Evolutionary conservation across 352 stramenopile genomes (phyloP).

Genomic region (Phytophthora sp.): DNA sequence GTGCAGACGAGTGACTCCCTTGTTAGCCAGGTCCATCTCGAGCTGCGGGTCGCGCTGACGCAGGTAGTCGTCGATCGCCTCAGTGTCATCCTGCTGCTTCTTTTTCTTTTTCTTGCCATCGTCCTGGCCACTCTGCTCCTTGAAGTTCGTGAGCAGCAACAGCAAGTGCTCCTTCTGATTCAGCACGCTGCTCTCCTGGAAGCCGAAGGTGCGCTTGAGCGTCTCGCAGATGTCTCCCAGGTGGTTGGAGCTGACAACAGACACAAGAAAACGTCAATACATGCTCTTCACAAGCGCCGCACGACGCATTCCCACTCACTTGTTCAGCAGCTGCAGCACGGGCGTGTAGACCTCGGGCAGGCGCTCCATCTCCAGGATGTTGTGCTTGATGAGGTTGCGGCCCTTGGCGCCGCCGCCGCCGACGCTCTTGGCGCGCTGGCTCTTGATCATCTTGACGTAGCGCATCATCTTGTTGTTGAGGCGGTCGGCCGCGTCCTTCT

Average conservation of each 20-base stretch:
- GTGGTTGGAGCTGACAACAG: constrained; percentile 22
- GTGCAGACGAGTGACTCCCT: constrained; percentile 73
- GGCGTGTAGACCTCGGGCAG: constrained; percentile 68
- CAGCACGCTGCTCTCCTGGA: constrained; percentile 90
- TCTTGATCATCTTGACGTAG: constrained; percentile 89
- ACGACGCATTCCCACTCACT: constrained; percentile 3
- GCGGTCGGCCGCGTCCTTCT: constrained; percentile 67
- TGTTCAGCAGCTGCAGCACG: constrained; percentile 64
- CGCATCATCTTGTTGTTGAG: constrained; percentile 85
- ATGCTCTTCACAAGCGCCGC: background rate
- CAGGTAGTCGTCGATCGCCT: constrained; percentile 41
- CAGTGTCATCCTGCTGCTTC: constrained; percentile 38
- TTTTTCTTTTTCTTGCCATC: constrained; percentile 46
- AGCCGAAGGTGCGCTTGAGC: constrained; percentile 95
- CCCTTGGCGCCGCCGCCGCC: constrained; percentile 30
- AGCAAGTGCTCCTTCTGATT: constrained; percentile 83
- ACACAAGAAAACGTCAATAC: background rate
- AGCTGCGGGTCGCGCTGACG: constrained; percentile 69
- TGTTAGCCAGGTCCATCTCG: constrained; percentile 70
- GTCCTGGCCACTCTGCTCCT: constrained; percentile 68
- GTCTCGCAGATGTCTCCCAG: constrained; percentile 88
- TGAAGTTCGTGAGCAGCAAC: constrained; percentile 80
- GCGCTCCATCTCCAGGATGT: constrained; percentile 74
- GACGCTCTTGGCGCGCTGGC: constrained; percentile 62
- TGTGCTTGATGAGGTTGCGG: constrained; percentile 54